Evolutionary conservation across 2,329 filamentous ascomycete species (phyloP).

Genomic region (Fonsecaea multimorphosa): DNA sequence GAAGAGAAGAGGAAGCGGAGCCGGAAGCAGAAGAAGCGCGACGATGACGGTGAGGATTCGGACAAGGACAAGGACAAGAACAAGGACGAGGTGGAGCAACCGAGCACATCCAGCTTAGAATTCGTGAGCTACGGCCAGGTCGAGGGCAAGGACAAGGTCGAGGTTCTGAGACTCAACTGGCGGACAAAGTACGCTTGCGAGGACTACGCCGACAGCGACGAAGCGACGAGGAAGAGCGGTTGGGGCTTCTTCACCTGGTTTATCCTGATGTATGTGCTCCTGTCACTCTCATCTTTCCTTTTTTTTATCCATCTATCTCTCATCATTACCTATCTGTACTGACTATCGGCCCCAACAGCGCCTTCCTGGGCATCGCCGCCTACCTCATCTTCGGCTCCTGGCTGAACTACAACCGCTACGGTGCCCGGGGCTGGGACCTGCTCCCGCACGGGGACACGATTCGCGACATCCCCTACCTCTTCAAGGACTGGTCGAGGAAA

Average conservation of each 20-base stretch:
- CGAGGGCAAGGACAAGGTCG: constrained; percentile 51
- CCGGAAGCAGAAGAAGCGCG: constrained; percentile 37
- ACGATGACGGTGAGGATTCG: constrained; percentile 51
- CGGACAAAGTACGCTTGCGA: constrained; percentile 86
- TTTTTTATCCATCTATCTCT: not conserved
- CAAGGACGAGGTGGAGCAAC: constrained; percentile 36
- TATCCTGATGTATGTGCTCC: constrained; percentile 74
- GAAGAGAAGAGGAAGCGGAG: constrained; percentile 48
- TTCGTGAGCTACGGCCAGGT: constrained; percentile 75
- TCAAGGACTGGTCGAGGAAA: constrained; percentile 84
- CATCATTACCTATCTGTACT: constrained; percentile 30
- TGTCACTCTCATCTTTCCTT: constrained; percentile 43
- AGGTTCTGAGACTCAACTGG: constrained; percentile 80
- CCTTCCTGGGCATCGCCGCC: constrained; percentile 81
- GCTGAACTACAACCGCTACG: constrained; percentile 98
- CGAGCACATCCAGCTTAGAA: constrained; percentile 65
- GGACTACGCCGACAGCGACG: constrained; percentile 56
- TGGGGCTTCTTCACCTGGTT: constrained; percentile 99
- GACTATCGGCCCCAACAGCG: constrained; percentile 57
- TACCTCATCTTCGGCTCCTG: constrained; percentile 98
- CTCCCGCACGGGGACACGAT: constrained; percentile 91
- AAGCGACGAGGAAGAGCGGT: constrained; percentile 51
- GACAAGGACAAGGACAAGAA: constrained; percentile 22
- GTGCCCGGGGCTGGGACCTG: constrained; percentile 91
- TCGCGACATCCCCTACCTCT: constrained; percentile 86